A percentile compares a stretch with the other conserved stretches of the same genome.
Conservation (phyloP, 2,329 filamentous ascomycete species). For the Talaromyces sp. region DNA sequence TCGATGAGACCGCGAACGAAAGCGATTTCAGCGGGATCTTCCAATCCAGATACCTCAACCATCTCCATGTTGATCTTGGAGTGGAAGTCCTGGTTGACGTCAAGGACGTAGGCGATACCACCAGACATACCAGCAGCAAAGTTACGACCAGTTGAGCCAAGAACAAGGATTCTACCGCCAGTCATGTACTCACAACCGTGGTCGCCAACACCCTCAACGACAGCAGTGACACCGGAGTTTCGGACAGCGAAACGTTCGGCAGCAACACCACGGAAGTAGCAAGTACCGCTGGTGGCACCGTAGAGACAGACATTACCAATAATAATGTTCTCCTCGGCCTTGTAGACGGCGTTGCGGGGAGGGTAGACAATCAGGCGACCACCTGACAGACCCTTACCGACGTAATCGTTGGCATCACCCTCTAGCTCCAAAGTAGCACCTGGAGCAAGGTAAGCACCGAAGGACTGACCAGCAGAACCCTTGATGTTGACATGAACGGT, state of each 20-base stretch:
- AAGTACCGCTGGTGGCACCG: constrained; percentile 83
- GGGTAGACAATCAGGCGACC: constrained; percentile 92
- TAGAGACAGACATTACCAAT: constrained; percentile 95
- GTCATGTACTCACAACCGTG: constrained; percentile 99
- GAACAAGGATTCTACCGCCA: constrained; percentile 80
- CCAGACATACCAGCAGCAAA: constrained; percentile 98
- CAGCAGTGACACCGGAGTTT: constrained; percentile 93
- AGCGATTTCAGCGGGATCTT: constrained; percentile 83
- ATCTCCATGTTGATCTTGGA: constrained; percentile 96
- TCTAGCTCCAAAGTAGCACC: constrained; percentile 93
- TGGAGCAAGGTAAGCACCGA: constrained; percentile 88
- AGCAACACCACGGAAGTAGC: constrained; percentile 95
- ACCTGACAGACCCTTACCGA: constrained; percentile 91
- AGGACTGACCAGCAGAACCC: constrained; percentile 93
- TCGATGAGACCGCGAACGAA: constrained; percentile 88
- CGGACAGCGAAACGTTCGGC: constrained; percentile 95
- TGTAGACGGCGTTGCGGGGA: constrained; percentile 83
- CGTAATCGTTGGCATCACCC: constrained; percentile 94
- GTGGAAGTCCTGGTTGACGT: constrained; percentile 83
- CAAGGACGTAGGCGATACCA: constrained; percentile 91
- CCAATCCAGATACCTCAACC: constrained; percentile 82
- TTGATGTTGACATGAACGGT: constrained; percentile 96
- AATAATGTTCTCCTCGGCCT: constrained; percentile 92
- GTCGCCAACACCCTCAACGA: constrained; percentile 93
- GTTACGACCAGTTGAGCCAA: constrained; percentile 89